Percentiles rank a stretch among this genome's conserved stretches.
phyloP scores from a whole-genome alignment of 2,329 filamentous ascomycete genomes.

The Fusarium sp. region DNA sequence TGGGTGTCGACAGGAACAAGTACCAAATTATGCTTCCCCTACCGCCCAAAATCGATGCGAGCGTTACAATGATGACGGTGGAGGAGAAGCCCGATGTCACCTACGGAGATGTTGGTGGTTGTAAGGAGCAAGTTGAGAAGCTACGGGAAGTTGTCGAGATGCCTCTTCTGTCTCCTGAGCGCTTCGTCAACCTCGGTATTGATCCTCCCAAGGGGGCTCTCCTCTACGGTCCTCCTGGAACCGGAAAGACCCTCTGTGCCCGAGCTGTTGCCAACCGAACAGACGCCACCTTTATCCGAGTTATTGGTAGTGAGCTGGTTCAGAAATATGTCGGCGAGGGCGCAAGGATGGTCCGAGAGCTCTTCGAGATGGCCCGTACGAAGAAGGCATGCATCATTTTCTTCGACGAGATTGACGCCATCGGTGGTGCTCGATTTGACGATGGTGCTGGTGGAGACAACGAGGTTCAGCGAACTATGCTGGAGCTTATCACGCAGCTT shows the following conservation, averaged over 20 bases:
- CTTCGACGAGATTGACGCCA: slow-evolving; percentile 93
- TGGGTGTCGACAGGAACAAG: slow-evolving; percentile 98
- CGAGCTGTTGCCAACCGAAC: slow-evolving; percentile 97
- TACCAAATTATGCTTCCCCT: slow-evolving; percentile 98
- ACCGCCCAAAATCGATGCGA: slow-evolving; percentile 98
- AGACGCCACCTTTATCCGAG: slow-evolving; percentile 97
- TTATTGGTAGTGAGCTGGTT: slow-evolving; percentile 96
- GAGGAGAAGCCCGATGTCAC: slow-evolving; percentile 99
- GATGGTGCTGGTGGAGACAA: slow-evolving; percentile 97
- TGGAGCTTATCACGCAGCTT: slow-evolving; percentile 96
- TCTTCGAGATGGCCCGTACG: slow-evolving; percentile 99
- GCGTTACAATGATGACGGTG: slow-evolving; percentile 99
- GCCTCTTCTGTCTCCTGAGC: slow-evolving; percentile 93
- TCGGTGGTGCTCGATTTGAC: slow-evolving; percentile 95
- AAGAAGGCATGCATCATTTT: slow-evolving; percentile 99
- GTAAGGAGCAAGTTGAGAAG: slow-evolving; percentile 99
- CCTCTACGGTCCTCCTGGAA: slow-evolving; percentile 95
- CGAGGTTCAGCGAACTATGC: slow-evolving; percentile 96
- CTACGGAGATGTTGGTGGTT: slow-evolving; percentile 97
- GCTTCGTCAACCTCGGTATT: slow-evolving; percentile 98
- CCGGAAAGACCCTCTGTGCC: slow-evolving; percentile 98
- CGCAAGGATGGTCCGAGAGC: slow-evolving; percentile 96
- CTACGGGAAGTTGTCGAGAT: slow-evolving; percentile 98
- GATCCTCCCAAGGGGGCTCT: slow-evolving; percentile 97
- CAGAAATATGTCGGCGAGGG: slow-evolving; percentile 99